A percentile compares a stretch with the other conserved stretches of the same genome.
Evolutionary conservation across 108 stramenopile species (phyloP).

Genomic region (Asterionellopsis glacialis): DNA sequence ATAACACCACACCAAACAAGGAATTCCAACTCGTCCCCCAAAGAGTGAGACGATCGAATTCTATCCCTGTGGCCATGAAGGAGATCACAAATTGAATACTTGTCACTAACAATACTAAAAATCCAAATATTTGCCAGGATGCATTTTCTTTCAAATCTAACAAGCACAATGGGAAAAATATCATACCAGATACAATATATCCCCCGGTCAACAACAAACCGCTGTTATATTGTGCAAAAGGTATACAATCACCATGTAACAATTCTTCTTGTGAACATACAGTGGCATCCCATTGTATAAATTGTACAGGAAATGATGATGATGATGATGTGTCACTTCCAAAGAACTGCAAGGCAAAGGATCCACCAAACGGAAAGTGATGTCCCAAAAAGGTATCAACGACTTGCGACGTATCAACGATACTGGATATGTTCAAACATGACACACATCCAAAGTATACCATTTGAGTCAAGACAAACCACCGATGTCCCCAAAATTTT

Average conservation of each 20-base stretch:
- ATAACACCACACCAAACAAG: conserved; percentile 61
- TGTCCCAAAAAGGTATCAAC: conserved; percentile 54
- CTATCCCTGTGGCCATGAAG: conserved; percentile 25
- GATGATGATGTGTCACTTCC: neutral
- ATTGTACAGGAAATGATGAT: conserved; percentile 1
- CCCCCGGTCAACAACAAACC: conserved; percentile 43
- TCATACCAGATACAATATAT: conserved; percentile 28
- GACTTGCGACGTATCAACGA: conserved; percentile 66
- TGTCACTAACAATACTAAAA: conserved; percentile 33
- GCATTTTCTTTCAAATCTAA: conserved; percentile 65
- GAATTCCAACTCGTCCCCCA: conserved; percentile 45
- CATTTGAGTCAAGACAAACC: conserved; percentile 39
- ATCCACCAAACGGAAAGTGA: conserved; percentile 17
- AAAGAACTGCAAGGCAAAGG: conserved; percentile 1
- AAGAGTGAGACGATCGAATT: conserved; percentile 26
- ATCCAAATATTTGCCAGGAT: conserved; percentile 42
- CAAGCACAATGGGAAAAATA: conserved; percentile 54
- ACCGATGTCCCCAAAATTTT: conserved; percentile 42
- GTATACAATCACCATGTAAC: conserved; percentile 39
- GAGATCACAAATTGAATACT: conserved; percentile 26
- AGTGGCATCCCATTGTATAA: conserved; percentile 26
- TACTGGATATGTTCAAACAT: conserved; percentile 35
- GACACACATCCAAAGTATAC: conserved; percentile 48
- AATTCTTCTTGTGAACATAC: conserved; percentile 25
- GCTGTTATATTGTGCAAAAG: conserved; percentile 23